Evolutionary conservation across 169 alveolate species (phyloP).

Genomic region (Babesia divergens): DNA sequence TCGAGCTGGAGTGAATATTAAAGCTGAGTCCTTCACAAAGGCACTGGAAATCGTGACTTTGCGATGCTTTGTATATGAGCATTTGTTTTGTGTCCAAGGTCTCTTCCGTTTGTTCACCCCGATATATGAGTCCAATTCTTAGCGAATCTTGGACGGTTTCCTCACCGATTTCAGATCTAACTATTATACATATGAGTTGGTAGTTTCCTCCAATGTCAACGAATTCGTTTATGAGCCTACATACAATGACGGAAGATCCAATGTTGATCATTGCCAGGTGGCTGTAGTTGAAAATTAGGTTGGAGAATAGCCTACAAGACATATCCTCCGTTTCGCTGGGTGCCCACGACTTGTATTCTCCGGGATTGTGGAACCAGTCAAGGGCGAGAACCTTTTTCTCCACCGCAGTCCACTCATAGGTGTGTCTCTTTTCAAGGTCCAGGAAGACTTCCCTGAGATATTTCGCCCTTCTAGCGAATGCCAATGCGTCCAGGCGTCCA

Average conservation of each 20-base stretch:
- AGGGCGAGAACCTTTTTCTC: conserved; percentile 60
- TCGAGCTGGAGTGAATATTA: conserved; percentile 18
- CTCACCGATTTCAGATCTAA: conserved; percentile 22
- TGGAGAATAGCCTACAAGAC: conserved; percentile 42
- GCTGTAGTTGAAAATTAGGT: conserved; percentile 52
- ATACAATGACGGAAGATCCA: conserved; percentile 41
- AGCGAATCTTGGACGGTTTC: conserved; percentile 34
- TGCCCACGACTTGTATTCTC: conserved; percentile 38
- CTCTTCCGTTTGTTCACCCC: conserved; percentile 40
- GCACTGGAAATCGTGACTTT: conserved; percentile 50
- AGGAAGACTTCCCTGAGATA: conserved; percentile 52
- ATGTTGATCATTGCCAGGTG: conserved; percentile 56
- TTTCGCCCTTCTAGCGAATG: conserved; percentile 47
- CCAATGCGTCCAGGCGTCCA: conserved; percentile 49
- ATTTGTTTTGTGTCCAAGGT: background rate
- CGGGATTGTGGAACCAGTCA: conserved; percentile 65
- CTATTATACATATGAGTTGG: conserved; percentile 48
- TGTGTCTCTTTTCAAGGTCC: conserved; percentile 50
- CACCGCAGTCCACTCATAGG: conserved; percentile 51
- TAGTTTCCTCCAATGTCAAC: conserved; percentile 32
- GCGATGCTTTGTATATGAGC: conserved; percentile 17
- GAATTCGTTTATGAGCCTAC: conserved; percentile 47
- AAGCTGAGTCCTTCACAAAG: conserved; percentile 50
- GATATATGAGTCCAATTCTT: conserved; percentile 28
- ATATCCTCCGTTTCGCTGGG: conserved; percentile 63